Evolutionary conservation across 805 yeast genomes (phyloP), one percentile per base, ranked within the genome.

Genomic region (Candida koratica): DNA sequence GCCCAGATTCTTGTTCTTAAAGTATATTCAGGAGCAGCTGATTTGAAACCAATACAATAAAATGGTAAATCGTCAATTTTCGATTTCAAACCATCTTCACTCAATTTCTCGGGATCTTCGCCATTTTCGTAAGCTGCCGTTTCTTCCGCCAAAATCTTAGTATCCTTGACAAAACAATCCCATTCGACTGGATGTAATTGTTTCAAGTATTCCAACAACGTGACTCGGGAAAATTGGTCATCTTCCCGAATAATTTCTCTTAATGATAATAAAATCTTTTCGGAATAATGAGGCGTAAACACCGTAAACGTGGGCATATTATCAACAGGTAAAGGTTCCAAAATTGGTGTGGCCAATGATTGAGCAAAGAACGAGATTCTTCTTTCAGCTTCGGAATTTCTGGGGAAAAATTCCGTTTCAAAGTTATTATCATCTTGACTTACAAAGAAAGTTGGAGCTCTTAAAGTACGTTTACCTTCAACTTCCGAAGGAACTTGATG

Each of bases 251-350:
- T 84, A 14, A 87, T 79, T 54, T 88, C 96, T 51, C 79, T 77
- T 45, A 88, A 65, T 2, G 85, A 74, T 38, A 87, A 64, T 12
- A 83, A 69, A 33, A 88, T 85, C 59, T 83, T 87, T 55, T 88
- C 96, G 6, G 82, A 70, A 56, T 82, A 88, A 56, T 88, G 96
- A 6, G 96, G 96, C 29, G 88, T 73, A 51, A 88, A 66, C 6
- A 87, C 95, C 25, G 98, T 89, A 64, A 93, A 93, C 9, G 97
- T 90, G 47, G 99, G 99, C 98, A 93, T 93, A 73, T 90, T 90
- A 66, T 93, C 98, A 50, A 94, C 97, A 28, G 99, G 98, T 58
- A 93, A 73, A 44, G 99, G 97, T 69, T 93, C 98, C 45, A 96
- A 96, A 53, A 93, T 89, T 51, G 98, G 98, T 42, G 98, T 93